These are phyloP conservation scores for Isochrysis galbana DNA, from an alignment of 78 protist genomes.

Conservation along the genomic window DNA sequence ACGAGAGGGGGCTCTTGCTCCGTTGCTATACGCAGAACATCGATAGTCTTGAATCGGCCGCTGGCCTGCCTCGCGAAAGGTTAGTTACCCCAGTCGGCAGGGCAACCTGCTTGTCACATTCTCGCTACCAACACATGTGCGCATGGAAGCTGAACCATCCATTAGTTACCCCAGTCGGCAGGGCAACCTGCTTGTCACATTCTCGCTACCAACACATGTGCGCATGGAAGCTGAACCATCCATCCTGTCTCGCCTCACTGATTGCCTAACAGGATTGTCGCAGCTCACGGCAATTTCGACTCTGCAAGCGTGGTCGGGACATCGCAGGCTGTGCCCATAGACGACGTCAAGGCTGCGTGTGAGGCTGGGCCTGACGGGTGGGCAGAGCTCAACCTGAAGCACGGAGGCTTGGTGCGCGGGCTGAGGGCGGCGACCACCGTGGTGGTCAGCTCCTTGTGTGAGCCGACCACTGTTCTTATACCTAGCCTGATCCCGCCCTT, in stretches of 20 bases:
- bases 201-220: too few species aligned
- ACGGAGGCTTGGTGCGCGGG: too few species aligned
- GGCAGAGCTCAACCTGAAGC: background rate
- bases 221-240: too few species aligned
- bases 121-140: too few species aligned
- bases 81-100: background rate
- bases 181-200: background rate
- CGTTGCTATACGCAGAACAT: constrained; percentile 64
- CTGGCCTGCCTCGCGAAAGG: constrained; percentile 29
- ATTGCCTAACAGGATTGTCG: constrained; percentile 26
- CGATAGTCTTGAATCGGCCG: constrained; percentile 49
- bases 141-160: too few species aligned
- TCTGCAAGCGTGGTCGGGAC: background rate
- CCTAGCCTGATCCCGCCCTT: too few species aligned
- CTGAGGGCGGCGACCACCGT: too few species aligned
- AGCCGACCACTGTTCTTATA: too few species aligned
- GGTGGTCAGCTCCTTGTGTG: too few species aligned
- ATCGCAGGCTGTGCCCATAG: background rate
- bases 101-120: background rate
- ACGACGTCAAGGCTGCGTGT: background rate
- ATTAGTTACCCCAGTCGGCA: background rate
- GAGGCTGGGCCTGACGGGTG: background rate
- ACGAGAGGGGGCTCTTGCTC: background rate
- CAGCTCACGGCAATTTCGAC: constrained; percentile 44
- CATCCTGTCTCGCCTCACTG: too few species aligned